Evolutionary conservation across 2,329 filamentous ascomycete species (phyloP), one percentile per base, ranked within the genome.

Genomic region (Colletotrichum sp.): DNA sequence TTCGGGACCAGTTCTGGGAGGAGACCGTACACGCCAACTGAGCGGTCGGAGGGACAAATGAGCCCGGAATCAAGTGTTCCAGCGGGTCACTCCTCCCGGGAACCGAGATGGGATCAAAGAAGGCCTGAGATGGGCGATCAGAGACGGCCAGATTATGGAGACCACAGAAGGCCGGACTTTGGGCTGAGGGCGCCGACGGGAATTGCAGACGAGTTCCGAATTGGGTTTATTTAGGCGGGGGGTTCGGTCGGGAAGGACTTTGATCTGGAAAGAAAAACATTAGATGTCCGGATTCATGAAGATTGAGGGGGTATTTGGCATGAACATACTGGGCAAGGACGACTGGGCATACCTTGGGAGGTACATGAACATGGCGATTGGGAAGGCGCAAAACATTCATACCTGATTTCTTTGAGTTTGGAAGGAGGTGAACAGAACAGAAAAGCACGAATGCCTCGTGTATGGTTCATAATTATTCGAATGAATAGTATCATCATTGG

Each of bases 181-280:
- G 75, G 77, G 3, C 28, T 78, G 36, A 69, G 77, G 8, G 77
- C 75, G 26, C 77, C 77, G 13, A 78, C 77, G 30, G 77, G 77
- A 5, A 77, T 78, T 13, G 77, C 77, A 30, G 77, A 78, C 32
- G 77, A 78, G 44, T 78, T 77, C 34, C 68, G 72, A 15, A 28
- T 78, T n/a, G 75, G 75, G 3, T 78, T 78, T 62, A 78, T 78
- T 26, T 78, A 69, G 34, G 67, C 21, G 32, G 4, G 13, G 1
- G 30, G 34, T 1, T 16, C 2, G 24, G n/a, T 44, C n/a, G 16
- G 28, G 1, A 13, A 64, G 62, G 44, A 21, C 1, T 21, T 0
- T 49, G 44, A 21, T 21, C 44, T 49, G 44, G n/a, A 0, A 1
- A 6, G n/a, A 2, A 44, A 10, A 21, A 13, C 1, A 21, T 49